Percentiles rank a stretch among this genome's conserved stretches.
Conservation (phyloP, 2,329 filamentous ascomycete genomes). For the Calonectria hongkongensis region DNA sequence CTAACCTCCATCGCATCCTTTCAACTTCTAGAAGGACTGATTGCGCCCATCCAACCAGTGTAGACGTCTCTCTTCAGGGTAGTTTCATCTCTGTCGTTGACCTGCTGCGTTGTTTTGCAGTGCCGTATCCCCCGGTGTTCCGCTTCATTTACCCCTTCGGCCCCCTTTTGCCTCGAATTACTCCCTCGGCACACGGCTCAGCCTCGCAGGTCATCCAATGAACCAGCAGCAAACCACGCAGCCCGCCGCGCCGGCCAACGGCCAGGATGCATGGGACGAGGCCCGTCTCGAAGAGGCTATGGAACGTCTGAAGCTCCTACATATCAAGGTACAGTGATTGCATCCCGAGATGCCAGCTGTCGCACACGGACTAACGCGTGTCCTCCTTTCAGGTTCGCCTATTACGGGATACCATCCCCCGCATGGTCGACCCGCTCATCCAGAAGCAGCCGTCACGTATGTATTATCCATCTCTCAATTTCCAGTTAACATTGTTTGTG, state of each 20-base stretch:
- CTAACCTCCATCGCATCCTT: conserved; percentile 32
- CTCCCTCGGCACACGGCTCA: conserved; percentile 16
- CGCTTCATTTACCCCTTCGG: conserved; percentile 36
- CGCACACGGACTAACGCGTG: conserved; percentile 48
- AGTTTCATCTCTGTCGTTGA: background rate
- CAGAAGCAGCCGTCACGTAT: conserved; percentile 71
- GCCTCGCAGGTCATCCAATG: conserved; percentile 42
- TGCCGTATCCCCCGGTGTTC: conserved; percentile 33
- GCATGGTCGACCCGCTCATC: conserved; percentile 68
- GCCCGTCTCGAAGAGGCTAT: conserved; percentile 69
- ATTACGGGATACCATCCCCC: conserved; percentile 61
- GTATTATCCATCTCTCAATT: conserved; percentile 48
- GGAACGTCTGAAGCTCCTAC: conserved; percentile 71
- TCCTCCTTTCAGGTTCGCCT: conserved; percentile 56
- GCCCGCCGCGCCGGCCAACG: conserved; percentile 47
- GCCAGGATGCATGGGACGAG: conserved; percentile 66
- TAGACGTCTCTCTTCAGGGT: conserved; percentile 11
- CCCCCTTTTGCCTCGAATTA: conserved; percentile 23
- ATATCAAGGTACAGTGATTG: conserved; percentile 67
- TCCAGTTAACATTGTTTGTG: conserved; percentile 15
- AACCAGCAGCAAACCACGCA: conserved; percentile 47
- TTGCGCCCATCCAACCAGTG: conserved; percentile 32
- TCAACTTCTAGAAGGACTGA: conserved; percentile 51
- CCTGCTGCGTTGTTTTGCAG: conserved; percentile 34
- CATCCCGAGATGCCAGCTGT: conserved; percentile 29